Evolutionary conservation across 371 early-diverging fungal species (phyloP).

Genomic region (Mortierella sp.): DNA sequence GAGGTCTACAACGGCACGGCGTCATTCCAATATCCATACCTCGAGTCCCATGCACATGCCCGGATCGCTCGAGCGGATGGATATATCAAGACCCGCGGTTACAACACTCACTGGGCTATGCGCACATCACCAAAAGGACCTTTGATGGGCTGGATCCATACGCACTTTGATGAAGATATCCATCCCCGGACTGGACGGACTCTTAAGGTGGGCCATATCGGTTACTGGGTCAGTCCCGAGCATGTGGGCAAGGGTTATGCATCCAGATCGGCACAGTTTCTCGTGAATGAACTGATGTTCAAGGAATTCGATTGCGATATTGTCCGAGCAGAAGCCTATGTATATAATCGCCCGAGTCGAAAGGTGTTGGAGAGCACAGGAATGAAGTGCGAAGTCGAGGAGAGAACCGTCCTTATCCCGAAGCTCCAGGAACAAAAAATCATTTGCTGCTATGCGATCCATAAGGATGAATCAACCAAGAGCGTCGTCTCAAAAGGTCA

Average conservation of each 20-base stretch:
- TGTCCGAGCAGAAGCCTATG: conserved; percentile 26
- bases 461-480: conserved; percentile 21
- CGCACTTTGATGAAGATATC: conserved; percentile 1
- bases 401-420: conserved; percentile 13
- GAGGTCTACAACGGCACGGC: conserved; percentile 47
- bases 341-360: conserved; percentile 24
- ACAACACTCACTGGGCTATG: conserved; percentile 48
- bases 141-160: conserved; percentile 48
- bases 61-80: conserved; percentile 16
- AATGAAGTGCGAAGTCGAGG: conserved; percentile 34
- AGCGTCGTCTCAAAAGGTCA: neutral
- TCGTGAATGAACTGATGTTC: conserved; percentile 29
- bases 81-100: conserved; percentile 6
- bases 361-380: conserved; percentile 23
- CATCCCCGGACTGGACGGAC: conserved; percentile 25
- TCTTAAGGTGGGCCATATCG: conserved; percentile 24
- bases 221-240: conserved; percentile 53
- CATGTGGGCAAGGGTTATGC: conserved; percentile 31
- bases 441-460: conserved; percentile 25
- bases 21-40: conserved; percentile 37
- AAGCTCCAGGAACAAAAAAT: conserved; percentile 25
- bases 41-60: conserved; percentile 26
- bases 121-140: conserved; percentile 34
- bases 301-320: conserved; percentile 33
- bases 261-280: conserved; percentile 18